Base-by-base conservation (phyloP, 805 yeast species). In the Henningerozyma blattae region DNA sequence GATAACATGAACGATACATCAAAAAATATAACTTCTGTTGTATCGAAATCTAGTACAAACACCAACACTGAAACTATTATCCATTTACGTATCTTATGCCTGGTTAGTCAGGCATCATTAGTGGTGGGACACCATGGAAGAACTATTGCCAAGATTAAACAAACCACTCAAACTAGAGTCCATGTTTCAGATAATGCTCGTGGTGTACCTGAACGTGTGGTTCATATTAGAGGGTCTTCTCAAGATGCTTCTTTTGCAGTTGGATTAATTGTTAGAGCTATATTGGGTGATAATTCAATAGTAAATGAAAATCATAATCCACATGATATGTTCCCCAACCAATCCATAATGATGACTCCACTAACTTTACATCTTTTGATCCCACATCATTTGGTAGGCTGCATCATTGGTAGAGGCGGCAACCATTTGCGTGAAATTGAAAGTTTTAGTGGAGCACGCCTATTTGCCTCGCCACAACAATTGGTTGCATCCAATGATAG, bases 41-140 rank as follows among this genome's bases (percentile, higher is more conserved):
- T 5, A n/a, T 9, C 15, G 3, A 10, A 67, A 24, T 51, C 49
- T n/a, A 28, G 15, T 22, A 33, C 32, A 27, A 36, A 9, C 39
- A 64, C 27, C 65, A 63, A 29, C 80, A 74, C 12, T 40, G 74
- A 79, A 5, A 72, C 79, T 1, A 71, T 70, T 42, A 74, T 78
- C 4, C 75, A 72, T 44, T 63, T 82, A 54, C 65, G 94, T 41
- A 77, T 82, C 83, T 64, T 77, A 33, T 78, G 87, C 44, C 68
- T 73, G 3, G 81, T 78, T 13, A 77, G 73, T 44, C 87, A 83
- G 48, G 87, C 93, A 1, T 75, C 82, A 3, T 54, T 70, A 15
- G 65, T 82, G 30, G 89, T 82, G 13, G 93, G 94, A 0, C 77
- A 77, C 44, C 79, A 78, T 36, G 94, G 94, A n/a, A 84, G 77